phyloP scores from a whole-genome alignment of 1,139 yeast genomes.

The Hansenula sp. region DNA sequence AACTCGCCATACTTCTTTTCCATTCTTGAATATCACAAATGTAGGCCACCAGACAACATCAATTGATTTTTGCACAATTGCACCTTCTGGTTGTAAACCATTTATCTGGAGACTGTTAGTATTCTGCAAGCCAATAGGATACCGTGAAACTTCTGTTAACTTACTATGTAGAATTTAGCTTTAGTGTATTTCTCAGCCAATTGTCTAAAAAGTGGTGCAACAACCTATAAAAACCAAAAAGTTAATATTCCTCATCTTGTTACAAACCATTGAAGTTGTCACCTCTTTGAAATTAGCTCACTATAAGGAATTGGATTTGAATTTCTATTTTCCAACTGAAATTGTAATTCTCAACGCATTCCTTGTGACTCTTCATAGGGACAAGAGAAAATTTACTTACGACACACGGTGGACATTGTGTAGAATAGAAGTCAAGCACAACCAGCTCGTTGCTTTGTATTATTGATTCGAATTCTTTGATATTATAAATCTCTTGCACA shows the following conservation, averaged over 20 bases:
- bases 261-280: too few relatives aligned
- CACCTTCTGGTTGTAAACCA: slow-evolving; percentile 18
- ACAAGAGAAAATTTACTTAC: slow-evolving; percentile 4
- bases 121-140: too few relatives aligned
- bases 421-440: slow-evolving; percentile 21
- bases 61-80: slow-evolving; percentile 16
- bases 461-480: slow-evolving; percentile 11
- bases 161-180: slow-evolving; percentile 14
- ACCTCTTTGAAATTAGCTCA: background rate
- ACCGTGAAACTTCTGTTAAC: background rate
- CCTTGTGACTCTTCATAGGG: background rate
- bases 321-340: background rate
- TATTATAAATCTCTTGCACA: slow-evolving; percentile 10
- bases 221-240: slow-evolving; percentile 7
- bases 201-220: slow-evolving; percentile 17
- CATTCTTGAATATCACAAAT: slow-evolving; percentile 18
- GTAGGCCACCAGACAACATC: slow-evolving; percentile 26
- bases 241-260: slow-evolving; percentile 12
- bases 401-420: slow-evolving; percentile 21
- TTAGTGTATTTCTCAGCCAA: slow-evolving; percentile 16
- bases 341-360: background rate
- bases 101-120: slow-evolving; percentile 9
- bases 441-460: slow-evolving; percentile 11
- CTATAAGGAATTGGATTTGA: background rate
- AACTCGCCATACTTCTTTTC: slow-evolving; percentile 20